Percentiles rank a stretch among this genome's conserved stretches.
Evolutionary conservation across 2,329 filamentous ascomycete species (phyloP).

Genomic region (Fusarium concolor): DNA sequence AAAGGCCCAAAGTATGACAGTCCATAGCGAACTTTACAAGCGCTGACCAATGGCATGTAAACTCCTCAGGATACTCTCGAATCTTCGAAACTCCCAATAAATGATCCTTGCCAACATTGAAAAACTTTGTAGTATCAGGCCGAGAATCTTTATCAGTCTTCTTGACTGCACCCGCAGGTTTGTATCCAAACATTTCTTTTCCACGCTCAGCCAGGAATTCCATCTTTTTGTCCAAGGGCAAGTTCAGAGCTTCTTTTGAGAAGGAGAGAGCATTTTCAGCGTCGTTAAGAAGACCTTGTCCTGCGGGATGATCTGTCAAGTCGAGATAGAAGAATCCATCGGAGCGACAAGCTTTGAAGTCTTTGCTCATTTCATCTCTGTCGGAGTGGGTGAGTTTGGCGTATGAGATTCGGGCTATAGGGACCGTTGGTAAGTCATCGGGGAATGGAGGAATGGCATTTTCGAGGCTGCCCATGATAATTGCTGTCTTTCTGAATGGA

Average conservation of each 20-base stretch:
- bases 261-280: background rate
- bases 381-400: background rate
- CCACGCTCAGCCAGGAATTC: background rate
- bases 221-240: background rate
- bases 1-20: too few relatives aligned
- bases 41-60: fast-evolving
- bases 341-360: background rate
- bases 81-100: background rate
- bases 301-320: fast-evolving
- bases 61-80: background rate
- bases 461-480: too few relatives aligned
- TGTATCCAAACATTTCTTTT: conserved; percentile 1
- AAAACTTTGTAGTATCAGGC: background rate
- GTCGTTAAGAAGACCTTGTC: background rate
- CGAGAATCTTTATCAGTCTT: background rate
- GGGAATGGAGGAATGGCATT: background rate
- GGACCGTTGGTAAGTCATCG: background rate
- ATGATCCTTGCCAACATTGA: conserved; percentile 1
- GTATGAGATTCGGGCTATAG: background rate
- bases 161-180: background rate
- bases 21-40: background rate
- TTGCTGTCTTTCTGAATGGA: too few relatives aligned
- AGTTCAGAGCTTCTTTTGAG: background rate
- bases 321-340: background rate
- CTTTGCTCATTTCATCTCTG: background rate